A percentile compares a stretch with the other conserved stretches of the same genome.
These are phyloP conservation scores for Pseudopyricularia javanii DNA, from an alignment of 2,329 filamentous ascomycete genomes.

Conservation along the genomic window DNA sequence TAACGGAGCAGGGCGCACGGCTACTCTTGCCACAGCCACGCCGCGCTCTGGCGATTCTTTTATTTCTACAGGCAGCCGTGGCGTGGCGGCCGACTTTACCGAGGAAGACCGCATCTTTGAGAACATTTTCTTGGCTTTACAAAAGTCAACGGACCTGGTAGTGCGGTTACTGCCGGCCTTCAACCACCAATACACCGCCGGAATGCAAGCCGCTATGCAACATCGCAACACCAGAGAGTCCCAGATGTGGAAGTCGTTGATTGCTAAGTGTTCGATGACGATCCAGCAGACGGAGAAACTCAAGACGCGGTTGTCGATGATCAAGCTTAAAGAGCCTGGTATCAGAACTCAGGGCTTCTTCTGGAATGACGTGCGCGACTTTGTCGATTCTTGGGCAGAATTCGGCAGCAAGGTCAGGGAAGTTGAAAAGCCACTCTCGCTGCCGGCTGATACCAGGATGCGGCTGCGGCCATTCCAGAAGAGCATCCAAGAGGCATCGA, in stretches of 20 bases:
- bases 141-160: constrained; percentile 61
- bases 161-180: constrained; percentile 60
- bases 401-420: constrained; percentile 49
- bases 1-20: constrained; percentile 36
- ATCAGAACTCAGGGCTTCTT: constrained; percentile 51
- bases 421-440: constrained; percentile 34
- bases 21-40: constrained; percentile 45
- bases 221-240: constrained; percentile 41
- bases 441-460: constrained; percentile 56
- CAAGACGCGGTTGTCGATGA: constrained; percentile 58
- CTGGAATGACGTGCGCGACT: constrained; percentile 63
- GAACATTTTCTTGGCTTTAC: constrained; percentile 65
- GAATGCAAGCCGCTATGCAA: constrained; percentile 50
- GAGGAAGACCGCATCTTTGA: constrained; percentile 78
- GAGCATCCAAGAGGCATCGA: constrained; percentile 67
- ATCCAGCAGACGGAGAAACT: constrained; percentile 64
- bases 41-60: constrained; percentile 79
- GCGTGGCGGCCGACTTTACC: constrained; percentile 46
- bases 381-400: constrained; percentile 58
- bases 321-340: constrained; percentile 76
- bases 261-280: constrained; percentile 58
- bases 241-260: constrained; percentile 57
- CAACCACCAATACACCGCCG: constrained; percentile 51
- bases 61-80: constrained; percentile 41
- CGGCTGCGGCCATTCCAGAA: constrained; percentile 72